phyloP scores from a whole-genome alignment of 495 filamentous ascomycete species.

The Penicillium soppii region DNA sequence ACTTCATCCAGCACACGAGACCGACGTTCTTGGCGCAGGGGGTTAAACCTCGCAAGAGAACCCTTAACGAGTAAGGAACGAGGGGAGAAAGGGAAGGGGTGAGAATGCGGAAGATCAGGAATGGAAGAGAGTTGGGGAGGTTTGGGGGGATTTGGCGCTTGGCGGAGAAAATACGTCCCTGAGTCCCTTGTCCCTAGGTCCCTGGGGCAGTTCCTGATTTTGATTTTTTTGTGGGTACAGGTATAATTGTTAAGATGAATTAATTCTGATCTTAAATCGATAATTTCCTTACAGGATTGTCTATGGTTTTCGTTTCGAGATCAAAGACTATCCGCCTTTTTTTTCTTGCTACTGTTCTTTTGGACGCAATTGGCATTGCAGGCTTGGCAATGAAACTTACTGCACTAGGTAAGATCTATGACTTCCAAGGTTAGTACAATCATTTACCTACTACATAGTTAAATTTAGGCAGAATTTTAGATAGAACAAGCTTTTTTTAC shows the following conservation, averaged over 20 bases:
- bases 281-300: too few relatives aligned
- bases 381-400: constrained; percentile 9
- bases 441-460: too few relatives aligned
- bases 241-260: background rate
- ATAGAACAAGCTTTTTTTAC: background rate
- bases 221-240: constrained; percentile 1
- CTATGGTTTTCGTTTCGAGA: background rate
- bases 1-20: constrained; percentile 39
- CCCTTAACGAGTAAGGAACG: constrained; percentile 14
- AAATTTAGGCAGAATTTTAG: too few relatives aligned
- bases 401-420: too few relatives aligned
- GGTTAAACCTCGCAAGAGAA: constrained; percentile 13
- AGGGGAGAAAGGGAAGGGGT: constrained; percentile 4
- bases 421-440: too few relatives aligned
- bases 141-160: constrained; percentile 10
- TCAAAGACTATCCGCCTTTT: background rate
- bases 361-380: constrained; percentile 14
- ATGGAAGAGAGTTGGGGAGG: constrained; percentile 9
- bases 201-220: too few relatives aligned
- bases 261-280: background rate
- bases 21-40: constrained; percentile 27
- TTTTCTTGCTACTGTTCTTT: background rate
- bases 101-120: constrained; percentile 13
- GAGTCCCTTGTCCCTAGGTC: background rate
- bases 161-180: constrained; percentile 6